Percentiles rank a stretch among this genome's conserved stretches.
Conservation (phyloP, 176 grass and related monocot species). For the Oryza meyeriana region DNA sequence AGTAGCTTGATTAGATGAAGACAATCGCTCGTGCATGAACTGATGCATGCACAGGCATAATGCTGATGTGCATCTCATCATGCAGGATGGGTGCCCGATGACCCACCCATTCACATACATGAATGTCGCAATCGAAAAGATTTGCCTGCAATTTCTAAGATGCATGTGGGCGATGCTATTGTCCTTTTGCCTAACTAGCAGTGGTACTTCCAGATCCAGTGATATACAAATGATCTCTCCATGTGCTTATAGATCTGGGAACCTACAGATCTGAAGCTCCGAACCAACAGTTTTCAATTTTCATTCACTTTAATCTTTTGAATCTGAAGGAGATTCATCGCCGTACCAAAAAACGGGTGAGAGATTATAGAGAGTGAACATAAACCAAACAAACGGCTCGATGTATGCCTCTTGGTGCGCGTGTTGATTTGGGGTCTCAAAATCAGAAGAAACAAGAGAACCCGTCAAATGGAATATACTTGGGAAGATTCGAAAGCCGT, state of each 20-base stretch:
- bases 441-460: not conserved
- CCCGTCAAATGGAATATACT: not conserved
- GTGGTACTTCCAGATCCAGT: not conserved
- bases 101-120: not conserved
- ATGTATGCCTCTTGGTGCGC: not conserved
- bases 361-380: not conserved
- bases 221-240: slow-evolving; percentile 17
- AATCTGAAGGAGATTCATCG: not conserved
- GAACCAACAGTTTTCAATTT: not conserved
- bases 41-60: not conserved
- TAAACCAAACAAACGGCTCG: not conserved
- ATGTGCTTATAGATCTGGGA: slow-evolving; percentile 38
- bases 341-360: not conserved
- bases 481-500: not conserved
- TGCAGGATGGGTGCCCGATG: not conserved
- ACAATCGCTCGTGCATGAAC: not conserved
- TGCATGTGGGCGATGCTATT: not conserved
- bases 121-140: not conserved
- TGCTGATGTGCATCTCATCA: not conserved
- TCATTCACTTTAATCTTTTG: not conserved
- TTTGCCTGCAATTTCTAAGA: not conserved
- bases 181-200: not conserved
- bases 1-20: not conserved
- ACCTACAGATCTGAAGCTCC: slow-evolving; percentile 18
- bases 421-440: not conserved